Evolutionary conservation across 345 rosid species (phyloP).

Genomic region (Lepidium sativum): DNA sequence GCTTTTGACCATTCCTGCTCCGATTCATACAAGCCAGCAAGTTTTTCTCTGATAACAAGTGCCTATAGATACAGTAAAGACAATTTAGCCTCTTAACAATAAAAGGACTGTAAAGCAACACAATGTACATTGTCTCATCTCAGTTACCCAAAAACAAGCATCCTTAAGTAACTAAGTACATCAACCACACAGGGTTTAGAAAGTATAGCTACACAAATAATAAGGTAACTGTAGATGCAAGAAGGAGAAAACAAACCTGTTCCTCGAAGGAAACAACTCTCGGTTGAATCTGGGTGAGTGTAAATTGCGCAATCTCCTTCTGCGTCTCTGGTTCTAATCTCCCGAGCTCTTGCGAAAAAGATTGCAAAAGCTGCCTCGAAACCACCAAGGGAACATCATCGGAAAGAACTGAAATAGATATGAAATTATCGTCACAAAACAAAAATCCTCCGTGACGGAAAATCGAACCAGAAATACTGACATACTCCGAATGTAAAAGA

Average conservation of each 20-base stretch:
- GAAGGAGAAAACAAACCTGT: conserved; percentile 46
- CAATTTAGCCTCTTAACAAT: background rate
- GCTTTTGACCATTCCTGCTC: conserved; percentile 97
- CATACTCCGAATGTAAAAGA: background rate
- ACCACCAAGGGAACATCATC: conserved; percentile 90
- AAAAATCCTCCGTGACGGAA: background rate
- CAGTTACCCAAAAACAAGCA: background rate
- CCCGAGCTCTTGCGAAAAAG: conserved; percentile 77
- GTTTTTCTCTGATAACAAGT: conserved; percentile 85
- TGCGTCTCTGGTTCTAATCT: conserved; percentile 70
- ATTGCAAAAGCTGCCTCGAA: conserved; percentile 89
- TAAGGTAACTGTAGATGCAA: background rate
- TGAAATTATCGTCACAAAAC: background rate
- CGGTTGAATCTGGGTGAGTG: conserved; percentile 93
- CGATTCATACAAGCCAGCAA: conserved; percentile 83
- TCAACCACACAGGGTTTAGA: background rate
- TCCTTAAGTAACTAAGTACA: background rate
- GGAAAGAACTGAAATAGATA: conserved; percentile 53
- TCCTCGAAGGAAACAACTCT: conserved; percentile 97
- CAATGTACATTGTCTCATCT: conserved; percentile 18
- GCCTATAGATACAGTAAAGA: conserved; percentile 36
- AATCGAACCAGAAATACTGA: background rate
- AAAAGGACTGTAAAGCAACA: background rate
- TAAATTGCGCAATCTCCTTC: conserved; percentile 83
- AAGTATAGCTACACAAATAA: background rate